Percentiles rank a stretch among this genome's conserved stretches.
Conservation (phyloP, 2,329 filamentous ascomycete species). For the Chrysoporthe austroafricana region DNA sequence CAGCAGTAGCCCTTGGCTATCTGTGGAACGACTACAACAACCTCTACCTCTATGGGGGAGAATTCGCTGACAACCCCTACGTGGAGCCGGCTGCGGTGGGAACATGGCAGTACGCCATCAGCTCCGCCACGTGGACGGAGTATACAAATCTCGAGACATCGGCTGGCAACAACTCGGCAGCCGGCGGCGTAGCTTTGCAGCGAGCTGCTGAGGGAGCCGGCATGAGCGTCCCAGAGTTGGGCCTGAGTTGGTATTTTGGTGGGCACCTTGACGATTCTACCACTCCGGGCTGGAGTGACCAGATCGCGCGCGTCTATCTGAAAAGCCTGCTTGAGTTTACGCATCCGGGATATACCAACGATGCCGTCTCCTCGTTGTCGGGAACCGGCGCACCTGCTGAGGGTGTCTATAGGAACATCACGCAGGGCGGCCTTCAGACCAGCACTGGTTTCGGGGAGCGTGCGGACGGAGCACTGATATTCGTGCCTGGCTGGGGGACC, state of each 20-base stretch:
- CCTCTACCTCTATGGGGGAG: constrained; percentile 74
- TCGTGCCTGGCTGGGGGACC: constrained; percentile 74
- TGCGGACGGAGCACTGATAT: constrained; percentile 74
- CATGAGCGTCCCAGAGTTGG: constrained; percentile 69
- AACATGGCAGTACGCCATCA: constrained; percentile 72
- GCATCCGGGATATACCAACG: constrained; percentile 70
- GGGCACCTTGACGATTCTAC: constrained; percentile 69
- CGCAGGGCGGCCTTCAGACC: constrained; percentile 69
- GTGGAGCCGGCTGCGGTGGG: constrained; percentile 61
- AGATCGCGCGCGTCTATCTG: constrained; percentile 67
- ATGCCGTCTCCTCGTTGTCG: constrained; percentile 60
- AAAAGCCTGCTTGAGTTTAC: constrained; percentile 78
- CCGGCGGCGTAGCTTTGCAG: constrained; percentile 61
- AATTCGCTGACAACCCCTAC: constrained; percentile 68
- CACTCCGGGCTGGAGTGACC: constrained; percentile 68
- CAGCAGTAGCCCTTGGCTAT: constrained; percentile 72
- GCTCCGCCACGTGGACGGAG: constrained; percentile 63
- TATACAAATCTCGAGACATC: constrained; percentile 64
- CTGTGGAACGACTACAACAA: constrained; percentile 74
- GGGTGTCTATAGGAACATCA: constrained; percentile 75
- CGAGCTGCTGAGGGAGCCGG: constrained; percentile 75
- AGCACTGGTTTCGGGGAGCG: constrained; percentile 70
- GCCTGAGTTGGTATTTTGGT: constrained; percentile 78
- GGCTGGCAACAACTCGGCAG: constrained; percentile 64
- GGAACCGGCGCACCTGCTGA: constrained; percentile 60